These are phyloP conservation scores for Hypoxylon fragiforme DNA, from an alignment of 495 filamentous ascomycete species.

Conservation along the genomic window DNA sequence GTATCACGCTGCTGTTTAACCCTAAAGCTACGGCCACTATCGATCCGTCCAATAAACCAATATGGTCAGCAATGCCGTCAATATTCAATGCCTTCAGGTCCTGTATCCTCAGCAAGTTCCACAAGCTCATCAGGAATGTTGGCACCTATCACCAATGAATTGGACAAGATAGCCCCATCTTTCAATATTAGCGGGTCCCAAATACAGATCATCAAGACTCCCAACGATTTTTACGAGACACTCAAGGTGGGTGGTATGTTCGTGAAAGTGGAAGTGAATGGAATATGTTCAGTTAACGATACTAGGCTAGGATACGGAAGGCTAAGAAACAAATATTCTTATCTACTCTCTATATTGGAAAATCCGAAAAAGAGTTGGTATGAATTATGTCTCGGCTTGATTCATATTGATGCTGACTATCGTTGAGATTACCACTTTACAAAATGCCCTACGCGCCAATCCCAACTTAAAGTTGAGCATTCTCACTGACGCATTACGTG, in stretches of 20 bases:
- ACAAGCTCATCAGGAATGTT: constrained; percentile 51
- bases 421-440: constrained; percentile 70
- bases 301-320: constrained; percentile 74
- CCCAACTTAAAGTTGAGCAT: constrained; percentile 83
- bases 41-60: constrained; percentile 18
- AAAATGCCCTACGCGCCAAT: constrained; percentile 71
- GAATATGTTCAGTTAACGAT: constrained; percentile 11
- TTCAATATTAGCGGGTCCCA: constrained; percentile 84
- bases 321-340: constrained; percentile 83
- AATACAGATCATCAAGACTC: constrained; percentile 76
- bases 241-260: constrained; percentile 70
- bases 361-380: constrained; percentile 87
- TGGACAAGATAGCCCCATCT: constrained; percentile 86
- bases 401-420: constrained; percentile 2
- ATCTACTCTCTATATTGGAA: constrained; percentile 94
- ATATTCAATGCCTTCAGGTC: constrained; percentile 47
- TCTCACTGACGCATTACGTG: constrained; percentile 88
- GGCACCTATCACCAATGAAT: constrained; percentile 71
- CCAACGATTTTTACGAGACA: constrained; percentile 81
- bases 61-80: constrained; percentile 40
- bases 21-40: constrained; percentile 32
- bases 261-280: constrained; percentile 12
- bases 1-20: constrained; percentile 34
- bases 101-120: constrained; percentile 31
- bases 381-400: neutral